These are phyloP conservation scores for Fusarium agapanthi DNA, from an alignment of 2,329 filamentous ascomycete genomes.

Conservation along the genomic window DNA sequence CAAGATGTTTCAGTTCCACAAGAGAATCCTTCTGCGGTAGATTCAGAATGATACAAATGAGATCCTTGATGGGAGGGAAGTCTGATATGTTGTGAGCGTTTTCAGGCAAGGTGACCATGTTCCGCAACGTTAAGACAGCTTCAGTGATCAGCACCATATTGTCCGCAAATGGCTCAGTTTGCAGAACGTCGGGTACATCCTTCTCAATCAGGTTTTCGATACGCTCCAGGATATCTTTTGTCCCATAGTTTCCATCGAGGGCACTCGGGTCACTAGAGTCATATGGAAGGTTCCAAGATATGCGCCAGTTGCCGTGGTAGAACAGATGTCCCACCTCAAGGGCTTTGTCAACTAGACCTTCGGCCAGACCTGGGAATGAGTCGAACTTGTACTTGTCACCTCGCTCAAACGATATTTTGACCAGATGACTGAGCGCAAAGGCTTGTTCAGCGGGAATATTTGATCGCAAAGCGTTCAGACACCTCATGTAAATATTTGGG, in stretches of 20 bases:
- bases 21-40: conserved; percentile 77
- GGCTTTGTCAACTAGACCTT: conserved; percentile 86
- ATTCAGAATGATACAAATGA: conserved; percentile 82
- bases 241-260: conserved; percentile 59
- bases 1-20: conserved; percentile 88
- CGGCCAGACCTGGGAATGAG: conserved; percentile 86
- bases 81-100: conserved; percentile 85
- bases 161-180: conserved; percentile 75
- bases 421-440: conserved; percentile 92
- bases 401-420: conserved; percentile 93
- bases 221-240: conserved; percentile 67
- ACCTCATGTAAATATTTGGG: conserved; percentile 91
- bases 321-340: conserved; percentile 81
- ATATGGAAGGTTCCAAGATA: conserved; percentile 69
- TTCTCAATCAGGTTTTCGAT: conserved; percentile 70
- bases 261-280: conserved; percentile 62
- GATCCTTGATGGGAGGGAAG: conserved; percentile 78
- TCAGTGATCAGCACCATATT: conserved; percentile 82
- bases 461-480: conserved; percentile 83
- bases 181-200: conserved; percentile 72
- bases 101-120: conserved; percentile 93
- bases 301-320: conserved; percentile 82
- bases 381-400: conserved; percentile 97
- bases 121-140: conserved; percentile 86
- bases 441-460: conserved; percentile 82